A percentile compares a stretch with the other conserved stretches of the same genome.
Evolutionary conservation across 73 alveolate genomes (phyloP).

Genomic region (Durusdinium trenchii): DNA sequence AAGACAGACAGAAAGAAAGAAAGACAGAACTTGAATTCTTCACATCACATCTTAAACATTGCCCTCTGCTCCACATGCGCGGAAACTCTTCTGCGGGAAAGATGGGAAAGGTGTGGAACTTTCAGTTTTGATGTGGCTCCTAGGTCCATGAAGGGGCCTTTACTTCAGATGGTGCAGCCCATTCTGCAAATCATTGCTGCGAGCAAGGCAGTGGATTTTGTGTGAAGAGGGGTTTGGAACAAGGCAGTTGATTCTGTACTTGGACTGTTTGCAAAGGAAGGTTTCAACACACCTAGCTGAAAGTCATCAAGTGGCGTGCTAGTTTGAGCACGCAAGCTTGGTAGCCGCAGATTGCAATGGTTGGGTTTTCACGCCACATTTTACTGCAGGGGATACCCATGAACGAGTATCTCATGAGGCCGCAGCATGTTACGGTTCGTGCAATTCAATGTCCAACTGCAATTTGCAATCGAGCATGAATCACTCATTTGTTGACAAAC

Average conservation of each 20-base stretch:
- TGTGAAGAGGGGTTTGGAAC: neutral
- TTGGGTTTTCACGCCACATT: neutral
- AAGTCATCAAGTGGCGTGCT: no score
- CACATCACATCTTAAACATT: no score
- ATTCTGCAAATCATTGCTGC: conserved; percentile 59
- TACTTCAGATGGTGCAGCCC: conserved; percentile 83
- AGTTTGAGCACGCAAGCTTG: no score
- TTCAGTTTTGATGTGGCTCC: neutral
- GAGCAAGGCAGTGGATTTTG: conserved; percentile 1
- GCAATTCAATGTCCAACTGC: neutral
- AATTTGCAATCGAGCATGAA: neutral
- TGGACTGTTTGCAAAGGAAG: no score
- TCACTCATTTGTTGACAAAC: neutral
- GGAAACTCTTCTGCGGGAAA: neutral
- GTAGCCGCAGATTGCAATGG: neutral
- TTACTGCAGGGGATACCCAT: conserved; percentile 74
- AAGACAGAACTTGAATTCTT: no score
- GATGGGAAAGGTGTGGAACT: neutral
- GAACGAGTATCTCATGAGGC: conserved; percentile 92
- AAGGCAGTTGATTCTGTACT: neutral
- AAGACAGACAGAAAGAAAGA: no score
- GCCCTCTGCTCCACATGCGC: no score
- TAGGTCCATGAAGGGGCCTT: conserved; percentile 85
- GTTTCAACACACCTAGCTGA: no score
- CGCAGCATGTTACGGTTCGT: neutral